Percentiles rank a stretch among this genome's conserved stretches.
Conservation (phyloP, 257 asterid species). For the Echium plantagineum region DNA sequence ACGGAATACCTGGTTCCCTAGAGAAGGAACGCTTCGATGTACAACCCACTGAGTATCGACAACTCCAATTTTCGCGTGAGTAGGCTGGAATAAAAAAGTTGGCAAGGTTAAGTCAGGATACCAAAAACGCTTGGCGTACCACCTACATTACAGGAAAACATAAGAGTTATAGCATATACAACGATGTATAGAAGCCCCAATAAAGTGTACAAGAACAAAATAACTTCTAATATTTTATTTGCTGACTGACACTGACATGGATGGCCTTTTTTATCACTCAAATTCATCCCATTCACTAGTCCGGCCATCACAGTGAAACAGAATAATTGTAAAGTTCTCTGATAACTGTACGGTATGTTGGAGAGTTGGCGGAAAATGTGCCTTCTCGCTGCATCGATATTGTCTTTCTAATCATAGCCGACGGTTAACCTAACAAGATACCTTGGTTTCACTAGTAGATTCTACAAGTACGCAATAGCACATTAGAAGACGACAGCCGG, state of each 20-base stretch:
- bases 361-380: neutral
- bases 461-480: slow-evolving; percentile 30
- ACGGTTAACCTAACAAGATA: slow-evolving; percentile 66
- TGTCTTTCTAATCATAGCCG: slow-evolving; percentile 62
- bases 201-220: slow-evolving; percentile 1
- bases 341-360: slow-evolving; percentile 48
- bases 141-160: slow-evolving; percentile 1
- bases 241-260: slow-evolving; percentile 65
- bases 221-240: slow-evolving; percentile 64
- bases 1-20: slow-evolving; percentile 65
- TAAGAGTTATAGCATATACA: slow-evolving; percentile 3
- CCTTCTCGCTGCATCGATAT: slow-evolving; percentile 32
- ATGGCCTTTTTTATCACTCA: slow-evolving; percentile 82
- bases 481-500: slow-evolving; percentile 6
- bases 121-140: neutral
- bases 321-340: slow-evolving; percentile 64
- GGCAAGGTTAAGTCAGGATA: neutral
- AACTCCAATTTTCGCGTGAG: slow-evolving; percentile 88
- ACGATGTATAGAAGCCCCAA: neutral
- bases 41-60: slow-evolving; percentile 92
- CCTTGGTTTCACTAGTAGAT: slow-evolving; percentile 62
- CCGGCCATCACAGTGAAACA: slow-evolving; percentile 88
- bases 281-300: slow-evolving; percentile 90
- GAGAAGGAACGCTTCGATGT: slow-evolving; percentile 93
- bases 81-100: slow-evolving; percentile 43